Evolutionary conservation across 73 alveolate genomes (phyloP).

Genomic region (Blepharisma stoltei): DNA sequence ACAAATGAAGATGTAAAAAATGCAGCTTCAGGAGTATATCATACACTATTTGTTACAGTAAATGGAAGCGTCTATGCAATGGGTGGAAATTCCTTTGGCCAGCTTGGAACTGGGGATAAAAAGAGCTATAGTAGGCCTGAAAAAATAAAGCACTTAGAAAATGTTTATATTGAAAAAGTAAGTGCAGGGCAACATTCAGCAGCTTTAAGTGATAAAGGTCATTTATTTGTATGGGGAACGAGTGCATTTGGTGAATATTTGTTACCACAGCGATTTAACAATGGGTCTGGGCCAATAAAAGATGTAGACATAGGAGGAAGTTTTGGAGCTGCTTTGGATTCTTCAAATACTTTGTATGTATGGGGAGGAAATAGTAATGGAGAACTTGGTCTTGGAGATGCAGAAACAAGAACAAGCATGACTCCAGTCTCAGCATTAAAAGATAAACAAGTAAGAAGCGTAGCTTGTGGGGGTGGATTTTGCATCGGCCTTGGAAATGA

Average conservation of each 20-base stretch:
- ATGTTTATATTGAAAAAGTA: constrained; percentile 37
- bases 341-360: not conserved
- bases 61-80: constrained; percentile 49
- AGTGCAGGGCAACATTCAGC: constrained; percentile 58
- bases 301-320: constrained; percentile 32
- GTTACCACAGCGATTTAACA: constrained; percentile 32
- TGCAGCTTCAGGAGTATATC: constrained; percentile 67
- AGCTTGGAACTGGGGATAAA: constrained; percentile 66
- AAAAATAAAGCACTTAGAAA: constrained; percentile 40
- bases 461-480: constrained; percentile 26
- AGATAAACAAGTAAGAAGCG: not conserved
- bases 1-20: constrained; percentile 39
- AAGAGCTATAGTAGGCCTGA: constrained; percentile 33
- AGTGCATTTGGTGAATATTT: constrained; percentile 48
- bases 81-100: constrained; percentile 66
- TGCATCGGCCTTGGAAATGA: constrained; percentile 29
- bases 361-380: constrained; percentile 41
- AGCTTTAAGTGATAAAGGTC: constrained; percentile 37
- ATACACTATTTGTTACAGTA: constrained; percentile 48
- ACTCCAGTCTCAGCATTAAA: not conserved
- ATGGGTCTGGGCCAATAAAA: constrained; percentile 16
- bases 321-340: constrained; percentile 38
- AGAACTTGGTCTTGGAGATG: constrained; percentile 40
- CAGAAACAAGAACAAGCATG: constrained; percentile 33
- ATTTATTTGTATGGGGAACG: constrained; percentile 45